Evolutionary conservation across 352 stramenopile species (phyloP).

Genomic region (Pythium angustatum): DNA sequence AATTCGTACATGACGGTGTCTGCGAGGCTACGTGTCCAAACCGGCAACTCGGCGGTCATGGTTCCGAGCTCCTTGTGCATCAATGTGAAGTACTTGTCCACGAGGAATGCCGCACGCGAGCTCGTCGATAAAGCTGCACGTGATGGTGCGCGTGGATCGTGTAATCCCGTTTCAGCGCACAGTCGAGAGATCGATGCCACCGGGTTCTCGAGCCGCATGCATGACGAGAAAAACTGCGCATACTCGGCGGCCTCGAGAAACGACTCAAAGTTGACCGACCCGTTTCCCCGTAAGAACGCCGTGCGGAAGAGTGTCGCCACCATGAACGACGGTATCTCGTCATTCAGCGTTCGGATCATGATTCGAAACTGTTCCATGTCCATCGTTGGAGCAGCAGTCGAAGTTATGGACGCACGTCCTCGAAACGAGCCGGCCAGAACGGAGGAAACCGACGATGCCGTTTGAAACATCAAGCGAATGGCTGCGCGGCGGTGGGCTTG

Average conservation of each 20-base stretch:
- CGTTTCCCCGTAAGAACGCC: conserved; percentile 64
- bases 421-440: background rate
- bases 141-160: conserved; percentile 24
- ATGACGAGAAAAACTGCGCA: conserved; percentile 86
- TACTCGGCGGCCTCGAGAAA: conserved; percentile 87
- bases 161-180: conserved; percentile 10
- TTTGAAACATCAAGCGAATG: conserved; percentile 93
- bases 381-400: conserved; percentile 48
- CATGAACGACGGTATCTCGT: conserved; percentile 66
- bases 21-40: conserved; percentile 57
- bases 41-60: conserved; percentile 41
- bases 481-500: conserved; percentile 88
- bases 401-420: conserved; percentile 4
- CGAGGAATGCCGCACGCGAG: conserved; percentile 45
- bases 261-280: conserved; percentile 84
- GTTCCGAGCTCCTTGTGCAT: conserved; percentile 44
- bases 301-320: conserved; percentile 66
- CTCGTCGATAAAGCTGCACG: conserved; percentile 44
- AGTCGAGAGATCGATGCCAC: conserved; percentile 46
- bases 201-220: conserved; percentile 76
- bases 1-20: conserved; percentile 61
- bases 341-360: conserved; percentile 84
- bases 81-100: conserved; percentile 57
- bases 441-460: conserved; percentile 50
- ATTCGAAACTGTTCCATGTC: conserved; percentile 91